Base-by-base conservation (phyloP, 2,329 filamentous ascomycete species). In the Cladosporium sp. region DNA sequence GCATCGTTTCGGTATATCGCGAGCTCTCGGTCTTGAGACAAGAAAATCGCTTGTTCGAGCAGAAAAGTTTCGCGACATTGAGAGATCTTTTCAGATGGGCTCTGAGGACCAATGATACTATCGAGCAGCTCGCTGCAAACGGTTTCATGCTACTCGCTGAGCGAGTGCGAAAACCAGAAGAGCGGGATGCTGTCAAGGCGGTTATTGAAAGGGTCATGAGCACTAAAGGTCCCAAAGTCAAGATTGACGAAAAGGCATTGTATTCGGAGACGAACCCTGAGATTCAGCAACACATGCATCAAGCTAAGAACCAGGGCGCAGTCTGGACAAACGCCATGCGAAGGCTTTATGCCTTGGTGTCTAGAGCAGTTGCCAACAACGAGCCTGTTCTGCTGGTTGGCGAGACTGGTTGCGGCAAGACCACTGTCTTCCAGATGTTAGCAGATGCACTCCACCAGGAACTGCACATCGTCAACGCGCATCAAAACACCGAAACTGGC, bases 271-370 rank as follows among this genome's bases (percentile, higher is more conserved):
- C 67, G 18, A 76, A 72, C 16, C 71, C 76, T 7, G 78, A 80
- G 51, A 75, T 83, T 8, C 69, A 72, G 13, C 66, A 72, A 3
- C 79, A 77, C 66, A 68, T 75, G 11, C 64, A 68, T 2, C 63
- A 67, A 26, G 71, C 80, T 0, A 87, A 88, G 68, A 76, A 78
- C 1, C 86, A 89, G 66, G 86, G 85, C 1, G 88, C 99, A 56
- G 92, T 99, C 2, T 99, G 95, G 95, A 99, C 95, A 0, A 88
- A 88, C 69, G 93, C 94, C 0, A 99, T 99, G 94, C 89, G 92
- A 18, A 86, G 95, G 60, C 83, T 99, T 0, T 98, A 94, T 74
- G 88, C 96, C 7, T 83, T 99, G 14, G 92, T 99, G n/a, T 88
- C 90, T 5, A 86, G 91, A 71, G 95, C 95, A 1, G 82, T 99